phyloP scores from a whole-genome alignment of 192 early-diverging fungal species.

The Podochytrium sp. region DNA sequence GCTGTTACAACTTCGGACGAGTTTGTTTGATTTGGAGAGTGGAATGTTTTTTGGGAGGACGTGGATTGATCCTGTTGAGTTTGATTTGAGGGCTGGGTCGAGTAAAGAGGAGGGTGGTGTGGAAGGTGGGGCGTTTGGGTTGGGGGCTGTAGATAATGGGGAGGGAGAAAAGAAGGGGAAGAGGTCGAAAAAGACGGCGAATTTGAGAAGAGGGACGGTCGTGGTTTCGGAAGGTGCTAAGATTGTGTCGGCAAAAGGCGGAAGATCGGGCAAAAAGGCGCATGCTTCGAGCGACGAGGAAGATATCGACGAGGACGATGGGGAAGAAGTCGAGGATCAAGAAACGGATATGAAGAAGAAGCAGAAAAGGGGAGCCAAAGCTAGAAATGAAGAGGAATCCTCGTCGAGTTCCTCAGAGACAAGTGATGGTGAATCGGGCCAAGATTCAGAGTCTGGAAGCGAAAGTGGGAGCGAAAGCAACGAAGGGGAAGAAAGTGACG shows the following conservation, averaged over 20 bases:
- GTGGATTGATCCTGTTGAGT: conserved; percentile 26
- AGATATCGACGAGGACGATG: conserved; percentile 5
- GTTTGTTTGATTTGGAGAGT: conserved; percentile 33
- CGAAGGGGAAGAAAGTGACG: conserved; percentile 6
- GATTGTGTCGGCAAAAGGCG: too few relatives aligned
- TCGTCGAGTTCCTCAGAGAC: too few relatives aligned
- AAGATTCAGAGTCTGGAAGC: background rate
- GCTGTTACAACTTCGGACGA: conserved; percentile 13
- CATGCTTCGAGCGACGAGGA: background rate
- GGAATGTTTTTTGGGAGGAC: conserved; percentile 35
- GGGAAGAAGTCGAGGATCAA: conserved; percentile 21
- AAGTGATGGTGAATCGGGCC: background rate
- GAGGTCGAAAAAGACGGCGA: background rate
- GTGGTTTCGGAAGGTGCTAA: too few relatives aligned
- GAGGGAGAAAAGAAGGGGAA: background rate
- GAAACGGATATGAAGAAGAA: conserved; percentile 25
- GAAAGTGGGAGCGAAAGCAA: background rate
- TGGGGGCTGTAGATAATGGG: background rate
- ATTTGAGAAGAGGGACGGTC: background rate
- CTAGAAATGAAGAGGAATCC: background rate
- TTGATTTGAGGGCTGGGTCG: conserved; percentile 6
- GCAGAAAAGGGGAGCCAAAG: conserved; percentile 7
- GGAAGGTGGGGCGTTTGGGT: background rate
- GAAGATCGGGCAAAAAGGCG: background rate
- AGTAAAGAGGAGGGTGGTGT: background rate